A percentile compares a stretch with the other conserved stretches of the same genome.
These are phyloP conservation scores for Ambrosia artemisiifolia DNA, from an alignment of 129 eudicot species.

Conservation along the genomic window DNA sequence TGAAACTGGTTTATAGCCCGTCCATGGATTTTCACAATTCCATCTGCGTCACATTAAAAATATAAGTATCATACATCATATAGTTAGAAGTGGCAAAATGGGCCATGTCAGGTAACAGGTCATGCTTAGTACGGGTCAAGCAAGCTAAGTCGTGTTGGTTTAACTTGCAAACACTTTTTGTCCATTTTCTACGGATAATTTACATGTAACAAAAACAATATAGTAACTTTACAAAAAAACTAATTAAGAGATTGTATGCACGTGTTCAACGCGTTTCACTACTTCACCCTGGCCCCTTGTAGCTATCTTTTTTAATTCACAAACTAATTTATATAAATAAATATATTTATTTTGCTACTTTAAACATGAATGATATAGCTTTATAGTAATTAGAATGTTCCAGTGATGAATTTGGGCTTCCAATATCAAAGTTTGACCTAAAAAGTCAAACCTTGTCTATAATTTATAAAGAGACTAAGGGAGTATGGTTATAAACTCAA, in stretches of 20 bases:
- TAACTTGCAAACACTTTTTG: not conserved
- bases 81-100: not conserved
- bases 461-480: not conserved
- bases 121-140: not conserved
- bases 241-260: not conserved
- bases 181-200: not conserved
- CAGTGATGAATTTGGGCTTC: not conserved
- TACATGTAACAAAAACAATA: not conserved
- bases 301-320: not conserved
- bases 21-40: slow-evolving; percentile 85
- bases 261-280: too few relatives aligned
- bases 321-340: not conserved
- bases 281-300: too few relatives aligned
- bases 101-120: not conserved
- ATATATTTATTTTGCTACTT: not conserved
- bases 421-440: not conserved
- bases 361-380: not conserved
- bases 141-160: not conserved
- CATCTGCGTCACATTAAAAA: slow-evolving; percentile 48
- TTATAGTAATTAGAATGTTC: not conserved
- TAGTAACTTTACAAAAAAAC: not conserved
- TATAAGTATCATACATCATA: not conserved
- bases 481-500: slow-evolving; percentile 1
- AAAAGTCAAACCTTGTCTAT: not conserved
- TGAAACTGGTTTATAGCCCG: slow-evolving; percentile 64